Percentiles rank a stretch among this genome's conserved stretches.
These are phyloP conservation scores for Entomortierella chlamydospora DNA, from an alignment of 192 early-diverging fungal genomes.

Conservation along the genomic window DNA sequence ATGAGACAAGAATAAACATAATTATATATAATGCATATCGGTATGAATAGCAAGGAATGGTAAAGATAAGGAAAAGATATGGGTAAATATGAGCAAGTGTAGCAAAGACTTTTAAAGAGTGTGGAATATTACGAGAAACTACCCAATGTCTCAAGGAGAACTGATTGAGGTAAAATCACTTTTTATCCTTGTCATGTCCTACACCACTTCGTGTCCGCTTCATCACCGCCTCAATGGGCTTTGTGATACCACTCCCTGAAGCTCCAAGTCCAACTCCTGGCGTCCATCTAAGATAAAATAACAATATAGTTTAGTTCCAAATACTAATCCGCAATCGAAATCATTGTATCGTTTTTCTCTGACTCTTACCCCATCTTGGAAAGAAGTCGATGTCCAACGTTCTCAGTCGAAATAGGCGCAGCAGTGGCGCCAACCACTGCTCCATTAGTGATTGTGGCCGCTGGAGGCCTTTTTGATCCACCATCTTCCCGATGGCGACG, in stretches of 20 bases:
- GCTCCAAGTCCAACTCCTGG: slow-evolving; percentile 58
- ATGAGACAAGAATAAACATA: not conserved
- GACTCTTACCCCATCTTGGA: slow-evolving; percentile 71
- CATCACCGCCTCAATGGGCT: slow-evolving; percentile 60
- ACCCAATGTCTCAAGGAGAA: too few species aligned
- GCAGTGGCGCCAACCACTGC: slow-evolving; percentile 67
- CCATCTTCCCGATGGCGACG: not conserved
- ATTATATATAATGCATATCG: too few species aligned
- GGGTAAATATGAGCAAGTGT: too few species aligned
- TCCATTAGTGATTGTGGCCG: slow-evolving; percentile 42
- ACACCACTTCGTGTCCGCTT: slow-evolving; percentile 54
- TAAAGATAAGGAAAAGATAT: too few species aligned
- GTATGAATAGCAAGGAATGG: too few species aligned
- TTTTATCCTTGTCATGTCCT: slow-evolving; percentile 17
- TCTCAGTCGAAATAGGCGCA: slow-evolving; percentile 63
- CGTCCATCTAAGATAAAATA: slow-evolving; percentile 43
- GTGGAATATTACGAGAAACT: too few species aligned
- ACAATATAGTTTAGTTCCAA: too few species aligned
- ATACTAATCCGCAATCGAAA: not conserved
- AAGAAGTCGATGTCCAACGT: slow-evolving; percentile 78
- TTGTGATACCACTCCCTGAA: slow-evolving; percentile 51
- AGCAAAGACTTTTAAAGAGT: too few species aligned
- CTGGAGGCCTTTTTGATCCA: not conserved
- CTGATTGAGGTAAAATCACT: too few species aligned
- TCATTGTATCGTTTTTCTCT: not conserved